A percentile compares a stretch with the other conserved stretches of the same genome.
Evolutionary conservation across 345 rosid genomes (phyloP).

Genomic region (Dipteronia dyeriana): DNA sequence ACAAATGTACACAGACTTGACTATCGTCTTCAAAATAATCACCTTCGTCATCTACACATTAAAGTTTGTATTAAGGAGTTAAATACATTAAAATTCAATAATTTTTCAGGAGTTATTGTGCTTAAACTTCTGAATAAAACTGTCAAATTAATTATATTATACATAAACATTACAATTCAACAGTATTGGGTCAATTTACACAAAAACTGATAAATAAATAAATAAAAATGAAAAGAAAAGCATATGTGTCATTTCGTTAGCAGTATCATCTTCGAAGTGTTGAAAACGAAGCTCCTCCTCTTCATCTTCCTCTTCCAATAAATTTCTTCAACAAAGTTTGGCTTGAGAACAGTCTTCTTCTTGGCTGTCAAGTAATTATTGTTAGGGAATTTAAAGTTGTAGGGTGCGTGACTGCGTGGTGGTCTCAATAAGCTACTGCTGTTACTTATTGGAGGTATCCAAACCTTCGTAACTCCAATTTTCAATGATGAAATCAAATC

Average conservation of each 20-base stretch:
- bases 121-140: too few species aligned
- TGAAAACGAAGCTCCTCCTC: constrained; percentile 49
- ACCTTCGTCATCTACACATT: constrained; percentile 52
- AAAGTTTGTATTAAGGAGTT: background rate
- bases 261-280: constrained; percentile 61
- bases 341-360: constrained; percentile 49
- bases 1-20: constrained; percentile 59
- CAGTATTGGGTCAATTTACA: background rate
- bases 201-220: background rate
- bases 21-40: constrained; percentile 48
- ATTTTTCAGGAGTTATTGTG: too few species aligned
- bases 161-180: too few species aligned
- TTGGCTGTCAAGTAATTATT: constrained; percentile 31
- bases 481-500: constrained; percentile 32
- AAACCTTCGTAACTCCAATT: constrained; percentile 8
- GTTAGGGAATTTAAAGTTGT: constrained; percentile 24
- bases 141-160: too few species aligned
- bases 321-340: constrained; percentile 44
- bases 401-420: constrained; percentile 26
- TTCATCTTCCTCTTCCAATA: constrained; percentile 40
- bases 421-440: constrained; percentile 19
- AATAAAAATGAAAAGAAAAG: background rate
- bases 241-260: background rate
- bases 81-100: too few species aligned
- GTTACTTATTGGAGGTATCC: constrained; percentile 1